Evolutionary conservation across 2,329 filamentous ascomycete genomes (phyloP), one percentile per base, ranked within the genome.

Genomic region (Colletotrichum echinochloae): DNA sequence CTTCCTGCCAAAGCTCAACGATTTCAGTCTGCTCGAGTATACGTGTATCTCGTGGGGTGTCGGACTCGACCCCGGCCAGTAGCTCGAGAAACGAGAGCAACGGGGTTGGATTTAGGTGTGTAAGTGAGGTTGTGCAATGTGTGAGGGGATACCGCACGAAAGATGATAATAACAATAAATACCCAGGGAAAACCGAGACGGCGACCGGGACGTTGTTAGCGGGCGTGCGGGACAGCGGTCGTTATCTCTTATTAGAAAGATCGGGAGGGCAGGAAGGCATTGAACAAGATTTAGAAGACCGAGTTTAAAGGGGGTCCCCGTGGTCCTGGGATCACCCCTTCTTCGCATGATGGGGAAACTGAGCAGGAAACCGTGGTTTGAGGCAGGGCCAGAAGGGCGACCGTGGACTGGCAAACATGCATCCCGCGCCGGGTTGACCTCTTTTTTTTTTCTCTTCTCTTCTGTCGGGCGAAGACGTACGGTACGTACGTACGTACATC

Each of bases 331-430:
- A 60, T 39, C 52, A 37, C 54, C 54, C 61, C 44, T 35, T 48
- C 41, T 37, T 46, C 44, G 66, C 66, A 66, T 70, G 63, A 70
- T n/a, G 51, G 62, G n/a, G 20, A 2, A 41, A 44, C 49, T 35
- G 54, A 55, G 62, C 60, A 57, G 65, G 51, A 33, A 64, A 41
- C 39, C 28, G 37, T 49, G 57, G 37, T 39, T 44, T 20, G 20
- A 63, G 51, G 60, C 44, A 5, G 41, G 52, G 33, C 33, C 41
- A 59, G 33, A 28, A 5, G 28, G 41, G 26, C 44, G 52, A 37
- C 52, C 35, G 60, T 55, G 49, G 37, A 5, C 37, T 37, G 28
- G 16, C 39, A 16, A 16, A 20, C 28, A 41, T 68, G 60, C 35
- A 28, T 30, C 26, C 26, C 11, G 23, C 26, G 48, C 48, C 48